Base-by-base conservation (phyloP, 1,139 yeast genomes). In the Nakaseomyces uthaithaninus region DNA sequence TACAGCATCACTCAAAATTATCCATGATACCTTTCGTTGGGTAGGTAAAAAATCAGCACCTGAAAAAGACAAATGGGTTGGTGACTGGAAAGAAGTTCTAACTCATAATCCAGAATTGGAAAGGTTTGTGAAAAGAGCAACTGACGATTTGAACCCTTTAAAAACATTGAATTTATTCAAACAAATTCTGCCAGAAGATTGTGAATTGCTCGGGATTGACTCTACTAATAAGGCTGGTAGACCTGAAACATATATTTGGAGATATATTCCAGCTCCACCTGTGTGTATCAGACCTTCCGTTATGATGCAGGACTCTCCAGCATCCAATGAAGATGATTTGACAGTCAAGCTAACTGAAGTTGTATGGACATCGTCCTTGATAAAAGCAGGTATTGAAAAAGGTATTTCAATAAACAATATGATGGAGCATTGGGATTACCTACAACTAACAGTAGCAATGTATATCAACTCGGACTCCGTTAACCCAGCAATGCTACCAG, bases 371-470 rank as follows among this genome's bases (percentile, higher is more conserved):
- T 82, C 94, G 11, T 80, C 95, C 1, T 72, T 87, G 62, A 93
- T 93, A 51, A 75, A 87, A 51, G 95, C 95, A 0, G 98, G 97
- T 45, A 76, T 93, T 38, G 95, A 87, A 51, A 87, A 87, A 62
- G 98, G 98, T 42, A 85, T 91, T 50, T 77, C 96, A 10, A 79
- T 93, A 54, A 83, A 85, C 48, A 84, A 86, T 53, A 71, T 93
- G 62, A 87, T 91, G 95, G 98, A 91, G 58, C 97, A 91, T 57
- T 93, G 99, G 99, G 99, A 93, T 57, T 91, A 85, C 59, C 67
- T 93, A 50, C 98, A 93, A 63, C 69, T 91, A 43, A 85, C 95
- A 1, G 89, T 93, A 41, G 99, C 98, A 33, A 84, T 93, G 85
- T 93, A 93, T 62, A 91, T 93, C 53, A 93, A 93, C 60, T 86